These are phyloP conservation scores for Psidium guajava DNA, from an alignment of 345 rosid genomes.

Conservation along the genomic window DNA sequence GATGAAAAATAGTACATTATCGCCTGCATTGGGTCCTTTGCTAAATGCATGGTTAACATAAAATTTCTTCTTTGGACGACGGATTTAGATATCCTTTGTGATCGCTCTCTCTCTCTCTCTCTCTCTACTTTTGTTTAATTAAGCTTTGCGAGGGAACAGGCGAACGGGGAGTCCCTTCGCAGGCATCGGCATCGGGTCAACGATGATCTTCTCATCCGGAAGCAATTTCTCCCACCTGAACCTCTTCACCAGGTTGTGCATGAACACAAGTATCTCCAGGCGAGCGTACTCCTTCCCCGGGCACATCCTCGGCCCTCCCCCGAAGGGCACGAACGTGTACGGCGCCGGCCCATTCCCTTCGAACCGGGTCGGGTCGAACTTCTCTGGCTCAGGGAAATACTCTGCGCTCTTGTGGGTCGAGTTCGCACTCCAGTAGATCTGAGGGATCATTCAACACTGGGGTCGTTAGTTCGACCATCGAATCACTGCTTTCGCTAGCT, in stretches of 20 bases:
- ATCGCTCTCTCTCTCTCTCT: neutral
- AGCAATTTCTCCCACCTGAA: neutral
- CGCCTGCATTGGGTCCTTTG: neutral
- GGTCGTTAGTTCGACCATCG: neutral
- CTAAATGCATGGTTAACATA: neutral
- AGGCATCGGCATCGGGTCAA: neutral
- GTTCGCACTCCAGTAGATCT: neutral
- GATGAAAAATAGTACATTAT: neutral
- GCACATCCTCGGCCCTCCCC: no score
- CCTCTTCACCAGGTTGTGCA: neutral
- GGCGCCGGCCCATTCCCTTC: no score
- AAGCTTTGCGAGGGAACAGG: constrained; percentile 11
- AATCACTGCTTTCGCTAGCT: neutral
- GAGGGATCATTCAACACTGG: neutral
- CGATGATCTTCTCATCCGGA: neutral
- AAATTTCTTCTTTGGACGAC: neutral
- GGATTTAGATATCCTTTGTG: neutral
- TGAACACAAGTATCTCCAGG: neutral
- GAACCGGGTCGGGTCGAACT: neutral
- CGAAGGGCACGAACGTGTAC: no score
- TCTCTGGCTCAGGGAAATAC: neutral
- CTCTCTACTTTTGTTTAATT: neutral
- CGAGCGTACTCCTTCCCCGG: neutral
- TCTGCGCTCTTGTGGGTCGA: neutral
- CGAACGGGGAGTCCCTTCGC: constrained; percentile 17